Conservation (phyloP, 2,329 filamentous ascomycete genomes). For the Hysterium pulicare region DNA sequence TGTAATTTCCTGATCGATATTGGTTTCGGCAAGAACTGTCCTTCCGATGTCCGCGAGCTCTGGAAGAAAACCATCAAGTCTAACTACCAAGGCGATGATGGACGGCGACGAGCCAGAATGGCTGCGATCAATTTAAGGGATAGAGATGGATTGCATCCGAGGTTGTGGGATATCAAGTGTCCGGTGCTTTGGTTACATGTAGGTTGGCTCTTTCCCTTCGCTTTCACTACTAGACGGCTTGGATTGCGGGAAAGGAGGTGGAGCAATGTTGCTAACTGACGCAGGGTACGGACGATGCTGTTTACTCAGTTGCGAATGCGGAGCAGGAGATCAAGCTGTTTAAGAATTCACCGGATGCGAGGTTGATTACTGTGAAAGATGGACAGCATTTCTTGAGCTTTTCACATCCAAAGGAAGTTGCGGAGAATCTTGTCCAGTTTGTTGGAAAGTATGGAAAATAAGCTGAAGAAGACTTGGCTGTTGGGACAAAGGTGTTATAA, state of each 20-base stretch:
- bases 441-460: constrained; percentile 18
- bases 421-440: constrained; percentile 32
- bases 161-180: constrained; percentile 48
- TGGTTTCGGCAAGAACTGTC: constrained; percentile 45
- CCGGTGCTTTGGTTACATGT: constrained; percentile 52
- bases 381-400: constrained; percentile 51
- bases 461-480: too few species aligned
- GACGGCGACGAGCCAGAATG: constrained; percentile 46
- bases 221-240: too few species aligned
- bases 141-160: constrained; percentile 46
- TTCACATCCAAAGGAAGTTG: constrained; percentile 46
- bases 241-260: neutral
- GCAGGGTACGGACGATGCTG: constrained; percentile 41
- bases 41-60: constrained; percentile 37
- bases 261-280: neutral
- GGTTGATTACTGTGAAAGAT: constrained; percentile 43
- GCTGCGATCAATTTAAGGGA: constrained; percentile 49
- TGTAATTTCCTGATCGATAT: constrained; percentile 46
- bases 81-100: constrained; percentile 50
- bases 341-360: constrained; percentile 40
- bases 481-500: too few species aligned
- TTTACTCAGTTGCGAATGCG: constrained; percentile 43
- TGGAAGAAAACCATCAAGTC: constrained; percentile 45
- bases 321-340: constrained; percentile 50
- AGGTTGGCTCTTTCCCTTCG: constrained; percentile 11